Percentiles rank a stretch among this genome's conserved stretches.
Conservation (phyloP, 257 asterid genomes). For the Jacaranda copaia region DNA sequence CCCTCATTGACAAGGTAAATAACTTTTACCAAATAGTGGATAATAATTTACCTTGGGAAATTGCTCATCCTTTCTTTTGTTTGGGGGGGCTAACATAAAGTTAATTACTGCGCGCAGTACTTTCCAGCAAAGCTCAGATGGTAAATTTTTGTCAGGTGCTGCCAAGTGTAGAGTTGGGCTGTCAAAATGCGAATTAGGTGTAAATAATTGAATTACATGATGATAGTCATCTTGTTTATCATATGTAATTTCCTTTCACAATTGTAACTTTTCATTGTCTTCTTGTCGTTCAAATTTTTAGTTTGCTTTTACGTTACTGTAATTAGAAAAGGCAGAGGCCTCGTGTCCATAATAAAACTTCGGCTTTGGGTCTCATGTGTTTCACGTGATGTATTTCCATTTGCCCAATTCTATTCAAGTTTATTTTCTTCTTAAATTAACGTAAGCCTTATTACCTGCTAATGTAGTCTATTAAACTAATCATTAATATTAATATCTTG, state of each 20-base stretch:
- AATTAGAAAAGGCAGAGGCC: not conserved
- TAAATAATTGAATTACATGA: not conserved
- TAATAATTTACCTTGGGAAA: not conserved
- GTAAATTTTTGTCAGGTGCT: constrained; percentile 34
- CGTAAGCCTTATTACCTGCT: no score
- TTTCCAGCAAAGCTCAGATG: constrained; percentile 74
- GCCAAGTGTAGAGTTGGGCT: constrained; percentile 1
- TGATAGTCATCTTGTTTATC: not conserved
- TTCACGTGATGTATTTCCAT: not conserved
- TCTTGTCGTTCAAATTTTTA: not conserved
- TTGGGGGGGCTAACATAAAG: not conserved
- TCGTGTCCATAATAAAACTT: not conserved
- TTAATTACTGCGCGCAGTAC: constrained; percentile 54
- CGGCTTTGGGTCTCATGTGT: not conserved
- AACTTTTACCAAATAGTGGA: not conserved
- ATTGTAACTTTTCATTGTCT: not conserved
- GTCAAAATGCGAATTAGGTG: constrained; percentile 10
- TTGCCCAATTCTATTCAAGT: no score
- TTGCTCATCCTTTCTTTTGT: not conserved
- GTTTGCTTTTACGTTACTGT: not conserved
- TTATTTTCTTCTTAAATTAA: no score
- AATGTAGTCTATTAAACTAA: no score
- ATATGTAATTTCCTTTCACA: not conserved
- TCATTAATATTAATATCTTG: no score
- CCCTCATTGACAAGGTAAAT: constrained; percentile 70